Evolutionary conservation across 352 stramenopile species (phyloP).

Genomic region (Globisporangium yorkense): DNA sequence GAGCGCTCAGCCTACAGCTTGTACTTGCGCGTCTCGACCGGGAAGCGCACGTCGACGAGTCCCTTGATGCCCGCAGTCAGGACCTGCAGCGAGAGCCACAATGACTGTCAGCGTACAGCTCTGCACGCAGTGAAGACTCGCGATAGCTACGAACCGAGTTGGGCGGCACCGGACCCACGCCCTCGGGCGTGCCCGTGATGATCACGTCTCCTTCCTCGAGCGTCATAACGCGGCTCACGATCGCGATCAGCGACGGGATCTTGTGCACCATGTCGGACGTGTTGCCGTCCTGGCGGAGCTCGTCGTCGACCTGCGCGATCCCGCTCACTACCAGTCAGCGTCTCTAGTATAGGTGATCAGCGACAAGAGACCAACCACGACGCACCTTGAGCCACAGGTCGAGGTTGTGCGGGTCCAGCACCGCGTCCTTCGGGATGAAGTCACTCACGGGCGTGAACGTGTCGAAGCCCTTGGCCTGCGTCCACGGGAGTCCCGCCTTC

Average conservation of each 20-base stretch:
- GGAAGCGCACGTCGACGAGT: slow-evolving; percentile 61
- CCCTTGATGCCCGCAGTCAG: slow-evolving; percentile 70
- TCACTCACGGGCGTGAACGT: slow-evolving; percentile 81
- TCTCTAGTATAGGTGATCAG: too few relatives aligned
- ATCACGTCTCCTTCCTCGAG: slow-evolving; percentile 82
- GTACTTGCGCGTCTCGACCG: slow-evolving; percentile 59
- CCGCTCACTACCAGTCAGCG: too few relatives aligned
- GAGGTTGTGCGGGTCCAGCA: slow-evolving; percentile 60
- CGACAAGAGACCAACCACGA: not conserved
- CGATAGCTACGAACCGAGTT: slow-evolving; percentile 38
- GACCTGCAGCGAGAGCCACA: slow-evolving; percentile 19
- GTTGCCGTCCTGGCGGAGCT: slow-evolving; percentile 64
- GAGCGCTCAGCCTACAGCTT: slow-evolving; percentile 17
- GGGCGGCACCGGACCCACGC: slow-evolving; percentile 54
- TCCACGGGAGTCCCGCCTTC: slow-evolving; percentile 70
- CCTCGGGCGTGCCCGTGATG: slow-evolving; percentile 80
- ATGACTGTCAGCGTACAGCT: not conserved
- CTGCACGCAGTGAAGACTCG: too few relatives aligned
- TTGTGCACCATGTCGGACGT: slow-evolving; percentile 79
- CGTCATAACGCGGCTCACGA: slow-evolving; percentile 81
- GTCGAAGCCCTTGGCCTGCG: slow-evolving; percentile 67
- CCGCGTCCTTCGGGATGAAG: slow-evolving; percentile 63
- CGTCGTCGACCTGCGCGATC: slow-evolving; percentile 37
- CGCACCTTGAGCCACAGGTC: slow-evolving; percentile 68
- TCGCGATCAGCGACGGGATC: slow-evolving; percentile 68